These are phyloP conservation scores for Xylariaceae sp. DNA, from an alignment of 2,329 filamentous ascomycete species.

Conservation along the genomic window DNA sequence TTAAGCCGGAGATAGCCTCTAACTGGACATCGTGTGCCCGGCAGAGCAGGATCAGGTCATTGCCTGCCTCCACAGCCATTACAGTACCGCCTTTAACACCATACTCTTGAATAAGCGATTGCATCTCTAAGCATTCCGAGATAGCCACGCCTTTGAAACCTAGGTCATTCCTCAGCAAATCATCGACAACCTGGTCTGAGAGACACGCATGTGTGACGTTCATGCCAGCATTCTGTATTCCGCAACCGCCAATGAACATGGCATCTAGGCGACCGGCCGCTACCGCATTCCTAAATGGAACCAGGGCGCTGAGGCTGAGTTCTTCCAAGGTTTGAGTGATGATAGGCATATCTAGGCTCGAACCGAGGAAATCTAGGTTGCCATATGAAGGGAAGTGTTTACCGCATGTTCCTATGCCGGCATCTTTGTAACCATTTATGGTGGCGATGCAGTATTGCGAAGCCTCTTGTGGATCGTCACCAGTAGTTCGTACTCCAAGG, in stretches of 20 bases:
- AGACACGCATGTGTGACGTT: conserved; percentile 96
- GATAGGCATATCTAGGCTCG: conserved; percentile 89
- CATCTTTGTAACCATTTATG: conserved; percentile 92
- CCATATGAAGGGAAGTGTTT: conserved; percentile 98
- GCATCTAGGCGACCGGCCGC: conserved; percentile 81
- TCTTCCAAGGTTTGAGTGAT: conserved; percentile 95
- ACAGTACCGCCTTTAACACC: conserved; percentile 97
- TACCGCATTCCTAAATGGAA: conserved; percentile 92
- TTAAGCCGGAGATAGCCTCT: conserved; percentile 89
- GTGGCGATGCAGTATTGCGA: conserved; percentile 90
- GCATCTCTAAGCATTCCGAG: conserved; percentile 96
- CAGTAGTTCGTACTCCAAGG: conserved; percentile 84
- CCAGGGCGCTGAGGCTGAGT: conserved; percentile 86
- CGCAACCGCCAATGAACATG: conserved; percentile 95
- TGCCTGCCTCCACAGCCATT: conserved; percentile 96
- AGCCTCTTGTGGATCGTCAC: conserved; percentile 94
- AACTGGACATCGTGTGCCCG: conserved; percentile 87
- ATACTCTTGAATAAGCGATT: conserved; percentile 91
- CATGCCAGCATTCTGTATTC: conserved; percentile 88
- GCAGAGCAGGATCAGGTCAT: conserved; percentile 88
- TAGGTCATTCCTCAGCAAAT: conserved; percentile 84
- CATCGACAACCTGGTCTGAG: conserved; percentile 91
- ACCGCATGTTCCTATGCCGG: conserved; percentile 85
- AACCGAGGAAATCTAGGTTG: conserved; percentile 91
- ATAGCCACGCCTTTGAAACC: conserved; percentile 92